phyloP scores from a whole-genome alignment of 345 rosid species.

The Gossypium longicalyx region DNA sequence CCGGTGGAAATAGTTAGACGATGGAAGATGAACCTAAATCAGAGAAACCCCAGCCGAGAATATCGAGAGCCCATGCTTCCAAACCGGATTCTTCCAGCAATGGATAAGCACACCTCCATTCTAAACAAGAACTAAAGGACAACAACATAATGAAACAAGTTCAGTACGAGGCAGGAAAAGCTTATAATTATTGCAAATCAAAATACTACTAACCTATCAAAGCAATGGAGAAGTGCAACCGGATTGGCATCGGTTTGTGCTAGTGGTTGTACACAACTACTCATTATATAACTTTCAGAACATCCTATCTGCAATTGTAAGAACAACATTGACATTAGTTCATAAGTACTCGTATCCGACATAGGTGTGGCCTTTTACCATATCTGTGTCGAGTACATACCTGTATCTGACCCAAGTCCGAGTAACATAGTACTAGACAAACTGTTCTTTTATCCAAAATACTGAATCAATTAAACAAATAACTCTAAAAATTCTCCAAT shows the following conservation, averaged over 20 bases:
- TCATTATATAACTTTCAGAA: constrained; percentile 50
- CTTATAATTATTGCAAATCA: not conserved
- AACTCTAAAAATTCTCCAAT: not conserved
- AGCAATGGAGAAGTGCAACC: constrained; percentile 75
- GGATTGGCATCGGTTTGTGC: constrained; percentile 39
- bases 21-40: constrained; percentile 48
- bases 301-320: constrained; percentile 40
- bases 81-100: constrained; percentile 68
- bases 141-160: constrained; percentile 13
- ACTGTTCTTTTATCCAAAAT: no score
- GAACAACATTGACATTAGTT: not conserved
- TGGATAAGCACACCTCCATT: constrained; percentile 70
- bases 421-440: no score
- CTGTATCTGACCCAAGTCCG: no score
- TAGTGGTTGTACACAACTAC: constrained; percentile 64
- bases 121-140: constrained; percentile 65
- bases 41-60: constrained; percentile 94
- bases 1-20: not conserved
- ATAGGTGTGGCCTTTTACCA: no score
- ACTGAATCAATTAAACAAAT: not conserved
- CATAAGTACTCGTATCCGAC: not conserved
- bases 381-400: no score
- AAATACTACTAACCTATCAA: constrained; percentile 64
- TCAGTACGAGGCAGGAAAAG: not conserved
- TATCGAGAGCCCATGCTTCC: constrained; percentile 88